Evolutionary conservation across 164 flowering plant genomes (phyloP).

Genomic region (Akebia trifoliata): DNA sequence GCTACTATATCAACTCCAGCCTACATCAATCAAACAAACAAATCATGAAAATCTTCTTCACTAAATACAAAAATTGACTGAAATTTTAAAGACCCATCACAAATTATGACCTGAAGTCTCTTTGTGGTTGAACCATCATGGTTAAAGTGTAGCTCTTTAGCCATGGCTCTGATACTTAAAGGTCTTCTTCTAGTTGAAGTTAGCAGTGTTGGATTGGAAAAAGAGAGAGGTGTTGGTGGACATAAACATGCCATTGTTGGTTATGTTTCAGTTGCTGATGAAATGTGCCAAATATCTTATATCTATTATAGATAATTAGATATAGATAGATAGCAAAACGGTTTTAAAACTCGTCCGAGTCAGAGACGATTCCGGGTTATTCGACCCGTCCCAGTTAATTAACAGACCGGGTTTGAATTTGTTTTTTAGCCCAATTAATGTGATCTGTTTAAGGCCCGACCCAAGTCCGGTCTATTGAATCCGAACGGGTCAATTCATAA

Average conservation of each 20-base stretch:
- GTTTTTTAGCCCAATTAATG: no score
- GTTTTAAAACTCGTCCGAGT: no score
- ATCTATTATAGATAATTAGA: no score
- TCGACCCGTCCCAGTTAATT: no score
- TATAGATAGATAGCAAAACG: no score
- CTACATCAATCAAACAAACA: constrained; percentile 31
- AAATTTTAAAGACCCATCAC: background rate
- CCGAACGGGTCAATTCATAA: no score
- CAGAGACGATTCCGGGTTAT: no score
- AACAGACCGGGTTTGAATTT: no score
- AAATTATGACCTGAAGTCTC: constrained; percentile 62
- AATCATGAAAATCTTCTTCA: background rate
- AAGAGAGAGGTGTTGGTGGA: constrained; percentile 32
- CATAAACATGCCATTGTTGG: constrained; percentile 36
- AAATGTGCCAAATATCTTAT: no score
- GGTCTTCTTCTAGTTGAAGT: constrained; percentile 19
- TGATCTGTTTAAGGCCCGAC: no score
- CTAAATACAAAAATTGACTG: background rate
- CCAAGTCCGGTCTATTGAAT: no score
- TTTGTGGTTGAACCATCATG: constrained; percentile 67
- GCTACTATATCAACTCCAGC: constrained; percentile 82
- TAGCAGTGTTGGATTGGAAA: constrained; percentile 22
- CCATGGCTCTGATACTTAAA: constrained; percentile 38
- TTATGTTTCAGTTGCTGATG: constrained; percentile 10
- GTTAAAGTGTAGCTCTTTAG: constrained; percentile 80